Conservation (phyloP, 108 stramenopile species). For the Pseudonitzschia multiseries region DNA sequence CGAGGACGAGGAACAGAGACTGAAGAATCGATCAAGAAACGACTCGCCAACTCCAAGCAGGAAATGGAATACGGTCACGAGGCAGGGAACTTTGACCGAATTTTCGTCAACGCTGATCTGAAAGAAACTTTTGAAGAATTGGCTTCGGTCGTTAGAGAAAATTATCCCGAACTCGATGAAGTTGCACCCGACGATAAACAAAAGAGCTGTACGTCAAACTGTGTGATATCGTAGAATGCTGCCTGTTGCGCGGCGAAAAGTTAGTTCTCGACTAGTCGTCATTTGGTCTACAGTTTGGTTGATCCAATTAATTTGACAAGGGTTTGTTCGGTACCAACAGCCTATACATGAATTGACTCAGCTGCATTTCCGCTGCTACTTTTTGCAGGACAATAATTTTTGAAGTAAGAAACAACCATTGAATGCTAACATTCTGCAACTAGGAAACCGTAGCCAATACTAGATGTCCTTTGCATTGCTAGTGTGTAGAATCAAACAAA, state of each 20-base stretch:
- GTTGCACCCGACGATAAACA: conserved; percentile 36
- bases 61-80: conserved; percentile 91
- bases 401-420: too few species aligned
- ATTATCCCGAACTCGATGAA: conserved; percentile 70
- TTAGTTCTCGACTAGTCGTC: not conserved
- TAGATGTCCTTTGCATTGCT: too few species aligned
- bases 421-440: too few species aligned
- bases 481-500: too few species aligned
- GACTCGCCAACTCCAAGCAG: conserved; percentile 81
- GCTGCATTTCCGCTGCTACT: not conserved
- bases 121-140: conserved; percentile 61
- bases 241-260: not conserved
- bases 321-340: not conserved
- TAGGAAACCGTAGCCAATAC: too few species aligned
- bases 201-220: conserved; percentile 38
- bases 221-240: conserved; percentile 18
- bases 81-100: conserved; percentile 61
- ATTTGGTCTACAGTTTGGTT: too few species aligned
- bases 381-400: too few species aligned
- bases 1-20: conserved; percentile 90
- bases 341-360: not conserved
- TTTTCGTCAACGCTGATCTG: conserved; percentile 72
- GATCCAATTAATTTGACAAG: not conserved
- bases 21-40: conserved; percentile 74
- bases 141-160: conserved; percentile 53